Percentiles rank a stretch among this genome's conserved stretches.
phyloP scores from a whole-genome alignment of 768 basidiomycete species.

The Tricholoma furcatifolium region DNA sequence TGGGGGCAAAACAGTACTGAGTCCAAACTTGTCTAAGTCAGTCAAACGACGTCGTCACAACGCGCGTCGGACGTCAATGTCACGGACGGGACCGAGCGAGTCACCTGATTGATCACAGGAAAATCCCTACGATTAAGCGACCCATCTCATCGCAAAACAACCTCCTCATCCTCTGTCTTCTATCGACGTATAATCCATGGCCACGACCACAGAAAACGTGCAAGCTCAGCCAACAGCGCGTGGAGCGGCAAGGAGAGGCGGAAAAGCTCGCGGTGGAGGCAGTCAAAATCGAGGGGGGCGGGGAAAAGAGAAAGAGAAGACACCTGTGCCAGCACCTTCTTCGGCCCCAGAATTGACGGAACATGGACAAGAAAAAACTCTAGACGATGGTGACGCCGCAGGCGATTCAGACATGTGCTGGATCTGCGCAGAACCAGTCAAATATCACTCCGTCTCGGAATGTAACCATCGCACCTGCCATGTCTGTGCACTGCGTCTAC shows the following conservation, averaged over 20 bases:
- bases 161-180: neutral
- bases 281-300: conserved; percentile 14
- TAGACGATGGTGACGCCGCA: conserved; percentile 23
- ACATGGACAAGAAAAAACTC: neutral
- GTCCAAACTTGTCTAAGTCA: no score
- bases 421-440: conserved; percentile 94
- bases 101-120: conserved; percentile 22
- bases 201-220: conserved; percentile 1
- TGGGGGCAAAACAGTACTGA: no score
- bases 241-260: conserved; percentile 14
- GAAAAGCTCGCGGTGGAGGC: conserved; percentile 11
- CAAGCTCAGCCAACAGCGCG: conserved; percentile 3
- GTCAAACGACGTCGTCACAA: no score
- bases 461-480: conserved; percentile 97
- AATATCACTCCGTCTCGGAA: conserved; percentile 82
- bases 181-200: neutral
- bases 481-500: conserved; percentile 82
- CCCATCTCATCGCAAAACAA: neutral
- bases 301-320: conserved; percentile 9
- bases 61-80: no score
- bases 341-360: neutral
- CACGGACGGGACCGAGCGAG: conserved; percentile 11
- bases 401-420: conserved; percentile 62
- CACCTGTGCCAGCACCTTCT: neutral
- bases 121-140: conserved; percentile 9